Base-by-base conservation (phyloP, 139 green algal genomes). In the Tetraselmis striata region DNA sequence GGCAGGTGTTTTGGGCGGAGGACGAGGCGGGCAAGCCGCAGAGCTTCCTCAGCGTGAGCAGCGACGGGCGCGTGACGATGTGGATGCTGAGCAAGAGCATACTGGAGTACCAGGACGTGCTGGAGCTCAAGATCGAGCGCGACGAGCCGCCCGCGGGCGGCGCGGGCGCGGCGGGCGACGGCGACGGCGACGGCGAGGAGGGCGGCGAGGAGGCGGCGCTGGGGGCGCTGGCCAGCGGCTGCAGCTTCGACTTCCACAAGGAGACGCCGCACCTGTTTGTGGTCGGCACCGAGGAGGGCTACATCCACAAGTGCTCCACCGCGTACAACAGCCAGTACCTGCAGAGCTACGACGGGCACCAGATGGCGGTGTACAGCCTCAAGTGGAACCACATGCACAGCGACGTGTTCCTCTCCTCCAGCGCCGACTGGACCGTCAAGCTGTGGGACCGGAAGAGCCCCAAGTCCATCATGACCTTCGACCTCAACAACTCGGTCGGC, bases 201-300 rank as follows among this genome's bases (percentile, higher is more conserved):
- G 79, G 74, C 28, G 82, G 58, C 1, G 45, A 78, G 30, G 80
- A 80, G 27, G 77, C 75, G 74, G 81, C 78, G 74, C 83, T 87
- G 67, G 84, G 84, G 27, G 77, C 23, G 0, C 83, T 92, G 24
- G 91, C 88, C 59, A 90, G 87, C 2, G 93, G 90, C 32, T 95
- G 86, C 84, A 95, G 91, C 87, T 93, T 98, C 82, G 94, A 98
- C 88, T 98, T 98, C 83, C 91, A 94, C 87, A 92, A 93, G 89
- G 90, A 90, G 24, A 29, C 81, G 25, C 59, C 30, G 29, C 83
- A 90, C 82, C 86, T 95, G 26, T 97, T 97, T 87, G 79, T 98
- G 59, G 93, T 98, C 30, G 95, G 95, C 31, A 96, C 90, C 1
- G 94, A 98, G 86, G 92, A 97, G 85, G 95, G 95, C 26, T 45